Evolutionary conservation across 2,329 filamentous ascomycete species (phyloP).

Genomic region (Colletotrichum destructivum): DNA sequence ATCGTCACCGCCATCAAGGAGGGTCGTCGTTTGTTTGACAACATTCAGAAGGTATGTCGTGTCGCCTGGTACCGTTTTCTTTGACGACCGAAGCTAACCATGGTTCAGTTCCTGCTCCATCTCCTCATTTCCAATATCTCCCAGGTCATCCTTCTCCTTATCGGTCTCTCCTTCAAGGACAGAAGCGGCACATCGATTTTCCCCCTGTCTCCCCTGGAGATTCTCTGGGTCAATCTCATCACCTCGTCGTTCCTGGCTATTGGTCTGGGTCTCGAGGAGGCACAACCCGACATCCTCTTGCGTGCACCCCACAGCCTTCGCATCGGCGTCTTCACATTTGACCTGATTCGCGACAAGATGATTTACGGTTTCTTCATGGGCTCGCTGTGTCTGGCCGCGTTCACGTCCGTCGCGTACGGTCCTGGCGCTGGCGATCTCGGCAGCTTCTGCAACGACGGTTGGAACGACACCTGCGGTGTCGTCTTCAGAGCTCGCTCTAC

Average conservation of each 20-base stretch:
- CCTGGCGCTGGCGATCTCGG: conserved; percentile 66
- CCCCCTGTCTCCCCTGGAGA: conserved; percentile 79
- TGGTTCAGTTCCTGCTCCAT: conserved; percentile 70
- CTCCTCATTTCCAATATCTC: conserved; percentile 79
- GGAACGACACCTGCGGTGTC: conserved; percentile 64
- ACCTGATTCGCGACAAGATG: conserved; percentile 78
- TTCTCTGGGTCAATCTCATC: conserved; percentile 83
- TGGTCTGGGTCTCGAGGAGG: conserved; percentile 79
- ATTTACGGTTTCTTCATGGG: conserved; percentile 77
- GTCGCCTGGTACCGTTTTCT: conserved; percentile 12
- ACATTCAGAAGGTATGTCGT: conserved; percentile 77
- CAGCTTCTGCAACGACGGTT: conserved; percentile 70
- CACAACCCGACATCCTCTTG: conserved; percentile 76
- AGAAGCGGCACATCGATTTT: conserved; percentile 72
- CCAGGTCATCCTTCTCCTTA: conserved; percentile 77
- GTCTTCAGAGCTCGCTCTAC: conserved; percentile 78
- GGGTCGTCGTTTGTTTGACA: conserved; percentile 79
- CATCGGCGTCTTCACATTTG: conserved; percentile 74
- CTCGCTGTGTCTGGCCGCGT: conserved; percentile 72
- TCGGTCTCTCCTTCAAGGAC: conserved; percentile 80
- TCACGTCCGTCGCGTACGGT: conserved; percentile 73
- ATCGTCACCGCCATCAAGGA: conserved; percentile 82
- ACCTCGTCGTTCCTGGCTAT: conserved; percentile 81
- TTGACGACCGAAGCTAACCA: conserved; percentile 4
- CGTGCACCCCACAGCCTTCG: conserved; percentile 75